A percentile compares a stretch with the other conserved stretches of the same genome.
phyloP scores from a whole-genome alignment of 2,329 filamentous ascomycete genomes.

The Scytalidium lignicola region DNA sequence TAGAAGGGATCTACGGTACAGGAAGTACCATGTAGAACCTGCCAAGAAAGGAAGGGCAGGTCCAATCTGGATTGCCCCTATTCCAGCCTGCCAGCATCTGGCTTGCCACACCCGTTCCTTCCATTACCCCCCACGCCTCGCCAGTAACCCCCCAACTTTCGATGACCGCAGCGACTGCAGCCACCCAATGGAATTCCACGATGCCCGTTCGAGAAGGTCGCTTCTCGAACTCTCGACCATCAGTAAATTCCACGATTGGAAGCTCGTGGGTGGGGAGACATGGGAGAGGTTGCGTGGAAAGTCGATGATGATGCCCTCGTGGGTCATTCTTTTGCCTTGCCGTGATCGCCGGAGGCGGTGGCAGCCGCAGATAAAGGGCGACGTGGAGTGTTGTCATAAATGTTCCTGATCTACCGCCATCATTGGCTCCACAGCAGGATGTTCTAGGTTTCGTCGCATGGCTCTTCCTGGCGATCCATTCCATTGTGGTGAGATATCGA shows the following conservation, averaged over 20 bases:
- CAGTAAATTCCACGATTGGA: neutral
- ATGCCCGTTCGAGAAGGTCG: neutral
- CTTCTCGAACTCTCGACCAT: neutral
- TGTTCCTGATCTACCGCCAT: no score
- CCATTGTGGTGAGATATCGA: neutral
- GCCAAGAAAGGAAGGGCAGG: no score
- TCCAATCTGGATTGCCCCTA: neutral
- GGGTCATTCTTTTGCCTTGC: neutral
- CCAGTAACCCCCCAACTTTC: neutral
- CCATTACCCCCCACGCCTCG: neutral
- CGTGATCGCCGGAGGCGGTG: neutral
- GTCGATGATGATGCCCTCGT: neutral
- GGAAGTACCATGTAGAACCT: no score
- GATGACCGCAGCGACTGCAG: neutral
- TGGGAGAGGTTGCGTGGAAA: no score
- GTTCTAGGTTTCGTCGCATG: no score
- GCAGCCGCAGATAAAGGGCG: no score
- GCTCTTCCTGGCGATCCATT: neutral
- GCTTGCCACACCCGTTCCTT: neutral
- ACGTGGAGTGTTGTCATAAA: no score
- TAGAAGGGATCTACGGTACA: neutral
- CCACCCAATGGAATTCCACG: neutral
- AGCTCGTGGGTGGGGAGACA: neutral
- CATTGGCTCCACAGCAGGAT: no score
- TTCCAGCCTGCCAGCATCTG: neutral